Conservation (phyloP, 805 yeast species). For the Candida sakaeoensis region DNA sequence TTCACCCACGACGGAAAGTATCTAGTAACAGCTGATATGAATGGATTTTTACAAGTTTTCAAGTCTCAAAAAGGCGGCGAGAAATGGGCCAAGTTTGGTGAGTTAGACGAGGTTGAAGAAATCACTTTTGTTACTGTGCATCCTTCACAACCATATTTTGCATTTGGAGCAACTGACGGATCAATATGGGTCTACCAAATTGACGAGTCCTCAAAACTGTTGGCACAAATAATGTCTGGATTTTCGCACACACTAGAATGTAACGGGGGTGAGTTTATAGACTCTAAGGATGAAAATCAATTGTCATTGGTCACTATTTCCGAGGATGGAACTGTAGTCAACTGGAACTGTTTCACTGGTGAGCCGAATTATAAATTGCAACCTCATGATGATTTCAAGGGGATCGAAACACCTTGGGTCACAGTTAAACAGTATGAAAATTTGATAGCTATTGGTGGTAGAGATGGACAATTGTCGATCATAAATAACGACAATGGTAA, state of each 20-base stretch:
- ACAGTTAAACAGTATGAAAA: slow-evolving; percentile 53
- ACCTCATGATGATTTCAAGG: slow-evolving; percentile 61
- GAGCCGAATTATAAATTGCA: slow-evolving; percentile 64
- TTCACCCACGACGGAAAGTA: slow-evolving; percentile 81
- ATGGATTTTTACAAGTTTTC: slow-evolving; percentile 76
- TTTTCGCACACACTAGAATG: slow-evolving; percentile 79
- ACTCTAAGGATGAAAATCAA: slow-evolving; percentile 47
- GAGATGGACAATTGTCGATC: slow-evolving; percentile 84
- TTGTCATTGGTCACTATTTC: slow-evolving; percentile 70
- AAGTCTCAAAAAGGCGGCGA: slow-evolving; percentile 74
- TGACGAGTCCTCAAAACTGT: slow-evolving; percentile 40
- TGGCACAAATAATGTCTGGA: slow-evolving; percentile 73
- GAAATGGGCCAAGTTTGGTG: slow-evolving; percentile 68
- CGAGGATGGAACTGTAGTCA: slow-evolving; percentile 81
- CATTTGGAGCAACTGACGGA: slow-evolving; percentile 90
- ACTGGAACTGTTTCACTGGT: slow-evolving; percentile 86
- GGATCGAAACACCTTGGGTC: slow-evolving; percentile 85
- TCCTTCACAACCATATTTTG: slow-evolving; percentile 76
- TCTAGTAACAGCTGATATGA: slow-evolving; percentile 91
- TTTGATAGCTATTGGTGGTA: slow-evolving; percentile 74
- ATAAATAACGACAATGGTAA: slow-evolving; percentile 73
- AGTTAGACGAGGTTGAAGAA: slow-evolving; percentile 86
- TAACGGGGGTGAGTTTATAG: slow-evolving; percentile 73
- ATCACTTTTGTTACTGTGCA: slow-evolving; percentile 80
- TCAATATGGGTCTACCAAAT: slow-evolving; percentile 91